Conservation (phyloP, 352 stramenopile genomes). For the Phytophthora brassicae region DNA sequence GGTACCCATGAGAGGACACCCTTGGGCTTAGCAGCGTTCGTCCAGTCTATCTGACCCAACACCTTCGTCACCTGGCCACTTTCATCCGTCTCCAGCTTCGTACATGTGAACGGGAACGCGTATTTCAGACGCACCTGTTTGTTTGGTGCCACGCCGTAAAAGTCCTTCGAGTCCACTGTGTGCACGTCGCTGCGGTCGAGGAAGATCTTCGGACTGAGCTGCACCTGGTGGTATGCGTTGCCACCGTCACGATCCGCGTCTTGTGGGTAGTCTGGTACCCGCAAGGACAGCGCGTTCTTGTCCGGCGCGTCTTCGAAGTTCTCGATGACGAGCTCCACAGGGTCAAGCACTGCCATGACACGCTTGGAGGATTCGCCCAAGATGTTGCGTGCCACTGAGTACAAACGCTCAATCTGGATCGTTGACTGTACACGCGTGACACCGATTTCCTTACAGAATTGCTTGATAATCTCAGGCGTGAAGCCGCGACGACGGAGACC, state of each 20-base stretch:
- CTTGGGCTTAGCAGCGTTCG: slow-evolving; percentile 89
- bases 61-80: slow-evolving; percentile 59
- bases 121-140: slow-evolving; percentile 98
- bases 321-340: slow-evolving; percentile 69
- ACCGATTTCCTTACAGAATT: slow-evolving; percentile 87
- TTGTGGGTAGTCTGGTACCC: slow-evolving; percentile 77
- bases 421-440: slow-evolving; percentile 86
- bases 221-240: slow-evolving; percentile 60
- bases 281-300: slow-evolving; percentile 43
- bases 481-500: slow-evolving; percentile 89
- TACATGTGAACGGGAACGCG: slow-evolving; percentile 92
- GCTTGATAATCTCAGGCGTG: slow-evolving; percentile 83
- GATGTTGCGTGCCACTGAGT: slow-evolving; percentile 68
- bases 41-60: slow-evolving; percentile 65
- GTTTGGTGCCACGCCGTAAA: slow-evolving; percentile 94
- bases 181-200: slow-evolving; percentile 78
- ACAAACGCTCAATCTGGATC: slow-evolving; percentile 84
- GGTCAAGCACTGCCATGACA: slow-evolving; percentile 81
- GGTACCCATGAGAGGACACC: slow-evolving; percentile 97
- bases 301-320: slow-evolving; percentile 58
- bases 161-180: slow-evolving; percentile 75
- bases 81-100: slow-evolving; percentile 82
- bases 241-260: slow-evolving; percentile 58
- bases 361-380: slow-evolving; percentile 76
- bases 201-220: slow-evolving; percentile 63